Percentiles rank a stretch among this genome's conserved stretches.
phyloP scores from a whole-genome alignment of 2,329 filamentous ascomycete genomes.

The Cadophora sp. region DNA sequence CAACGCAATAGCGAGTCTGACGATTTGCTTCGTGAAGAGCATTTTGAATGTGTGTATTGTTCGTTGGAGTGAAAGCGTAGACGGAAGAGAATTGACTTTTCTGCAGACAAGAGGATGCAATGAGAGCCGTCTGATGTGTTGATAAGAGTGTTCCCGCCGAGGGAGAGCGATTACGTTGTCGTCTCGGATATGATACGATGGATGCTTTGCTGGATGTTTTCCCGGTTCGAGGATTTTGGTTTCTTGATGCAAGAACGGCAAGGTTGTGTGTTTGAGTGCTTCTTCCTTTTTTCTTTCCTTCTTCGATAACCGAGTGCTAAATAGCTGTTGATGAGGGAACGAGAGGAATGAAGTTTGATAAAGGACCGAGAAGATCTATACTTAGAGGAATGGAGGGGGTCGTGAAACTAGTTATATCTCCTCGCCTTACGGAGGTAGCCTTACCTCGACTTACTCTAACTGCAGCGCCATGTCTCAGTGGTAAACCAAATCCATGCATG shows the following conservation, averaged over 20 bases:
- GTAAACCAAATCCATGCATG: not conserved
- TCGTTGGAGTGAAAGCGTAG: not conserved
- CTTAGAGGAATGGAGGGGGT: not conserved
- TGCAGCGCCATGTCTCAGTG: conserved; percentile 2
- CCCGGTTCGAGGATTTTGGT: not conserved
- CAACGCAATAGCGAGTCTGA: conserved; percentile 23
- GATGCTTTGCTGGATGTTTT: conserved; percentile 6
- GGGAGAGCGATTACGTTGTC: not conserved
- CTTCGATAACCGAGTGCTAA: not conserved
- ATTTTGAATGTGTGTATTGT: not conserved
- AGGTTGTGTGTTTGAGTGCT: not conserved
- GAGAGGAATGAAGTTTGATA: not conserved
- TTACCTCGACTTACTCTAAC: not conserved
- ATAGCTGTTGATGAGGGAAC: not conserved
- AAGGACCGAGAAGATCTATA: not conserved
- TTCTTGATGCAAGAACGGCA: not conserved
- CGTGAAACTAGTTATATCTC: conserved; percentile 15
- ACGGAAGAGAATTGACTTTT: not conserved
- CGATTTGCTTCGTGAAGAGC: conserved; percentile 28
- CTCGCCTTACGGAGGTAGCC: not conserved
- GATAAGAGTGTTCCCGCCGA: not conserved
- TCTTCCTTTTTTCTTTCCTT: conserved; percentile 8
- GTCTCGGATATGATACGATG: conserved; percentile 15
- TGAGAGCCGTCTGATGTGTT: conserved; percentile 11
- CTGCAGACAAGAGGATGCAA: not conserved